Conservation (phyloP, 768 basidiomycete species). For the Exsudoporus frostii region DNA sequence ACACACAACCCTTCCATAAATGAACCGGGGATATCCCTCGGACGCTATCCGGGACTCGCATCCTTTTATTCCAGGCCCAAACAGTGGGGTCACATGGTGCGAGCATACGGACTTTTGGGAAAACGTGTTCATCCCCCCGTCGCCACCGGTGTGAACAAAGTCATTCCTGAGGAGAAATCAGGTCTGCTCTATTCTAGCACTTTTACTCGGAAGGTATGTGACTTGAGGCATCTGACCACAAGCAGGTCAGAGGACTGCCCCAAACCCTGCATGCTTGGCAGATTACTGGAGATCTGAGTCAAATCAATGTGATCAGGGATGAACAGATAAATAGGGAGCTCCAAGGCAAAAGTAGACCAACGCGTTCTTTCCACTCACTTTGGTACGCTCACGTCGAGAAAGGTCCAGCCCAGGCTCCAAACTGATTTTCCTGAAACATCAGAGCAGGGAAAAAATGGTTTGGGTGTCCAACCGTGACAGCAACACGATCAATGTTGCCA, state of each 20-base stretch:
- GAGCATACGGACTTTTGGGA: no score
- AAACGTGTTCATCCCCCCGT: no score
- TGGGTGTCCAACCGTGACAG: conserved; percentile 15
- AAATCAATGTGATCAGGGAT: not conserved
- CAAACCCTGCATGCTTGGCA: not conserved
- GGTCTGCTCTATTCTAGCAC: not conserved
- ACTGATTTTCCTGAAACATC: not conserved
- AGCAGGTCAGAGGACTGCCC: not conserved
- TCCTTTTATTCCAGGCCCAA: no score
- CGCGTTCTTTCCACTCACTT: not conserved
- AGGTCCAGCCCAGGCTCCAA: not conserved
- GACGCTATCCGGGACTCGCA: no score
- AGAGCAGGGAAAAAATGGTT: conserved; percentile 5
- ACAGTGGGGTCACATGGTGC: no score
- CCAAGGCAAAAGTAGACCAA: not conserved
- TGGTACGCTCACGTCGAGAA: not conserved
- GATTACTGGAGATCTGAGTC: not conserved
- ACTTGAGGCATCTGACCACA: not conserved
- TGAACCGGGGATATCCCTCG: no score
- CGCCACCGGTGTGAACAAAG: not conserved
- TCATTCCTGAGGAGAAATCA: not conserved
- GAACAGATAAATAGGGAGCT: not conserved
- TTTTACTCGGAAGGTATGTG: not conserved
- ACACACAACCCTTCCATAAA: no score
- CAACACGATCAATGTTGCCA: not conserved